Conservation (phyloP, 1,139 yeast species). For the Saccharomyces pastorianus region DNA sequence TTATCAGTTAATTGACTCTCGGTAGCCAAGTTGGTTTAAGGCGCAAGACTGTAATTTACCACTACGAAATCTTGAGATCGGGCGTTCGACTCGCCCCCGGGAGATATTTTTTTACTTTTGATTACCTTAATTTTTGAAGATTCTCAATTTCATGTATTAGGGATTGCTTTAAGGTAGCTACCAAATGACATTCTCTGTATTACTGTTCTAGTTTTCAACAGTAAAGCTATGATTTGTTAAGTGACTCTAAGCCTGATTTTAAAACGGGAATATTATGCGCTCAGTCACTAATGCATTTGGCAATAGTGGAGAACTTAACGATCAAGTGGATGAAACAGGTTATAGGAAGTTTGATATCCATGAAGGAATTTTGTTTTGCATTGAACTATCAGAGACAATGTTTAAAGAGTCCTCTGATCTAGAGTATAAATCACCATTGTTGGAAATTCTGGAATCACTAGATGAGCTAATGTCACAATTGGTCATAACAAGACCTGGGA, state of each 20-base stretch:
- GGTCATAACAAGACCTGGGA: slow-evolving; percentile 49
- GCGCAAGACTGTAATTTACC: slow-evolving; percentile 13
- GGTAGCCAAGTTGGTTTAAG: slow-evolving; percentile 15
- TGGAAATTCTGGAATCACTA: slow-evolving; percentile 47
- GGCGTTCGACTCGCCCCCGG: slow-evolving; percentile 14
- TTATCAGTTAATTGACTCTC: slow-evolving; percentile 3
- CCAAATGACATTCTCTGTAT: not conserved
- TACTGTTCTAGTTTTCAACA: not conserved
- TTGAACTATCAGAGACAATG: slow-evolving; percentile 51
- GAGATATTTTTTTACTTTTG: slow-evolving; percentile 5
- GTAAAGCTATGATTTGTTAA: not conserved
- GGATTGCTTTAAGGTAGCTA: not conserved
- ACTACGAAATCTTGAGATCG: slow-evolving; percentile 12
- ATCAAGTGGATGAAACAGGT: not conserved
- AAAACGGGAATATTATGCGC: not conserved
- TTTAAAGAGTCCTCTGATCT: slow-evolving; percentile 35
- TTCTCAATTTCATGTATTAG: not conserved
- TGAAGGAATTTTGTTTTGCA: slow-evolving; percentile 56
- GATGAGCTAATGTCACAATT: slow-evolving; percentile 50
- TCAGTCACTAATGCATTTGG: not conserved
- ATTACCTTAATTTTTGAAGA: not conserved
- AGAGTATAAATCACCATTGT: slow-evolving; percentile 38
- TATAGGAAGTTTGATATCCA: slow-evolving; percentile 41
- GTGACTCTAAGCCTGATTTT: not conserved
- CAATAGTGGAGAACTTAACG: not conserved